phyloP scores from a whole-genome alignment of 75 land plant species.

The Picea glauca region DNA sequence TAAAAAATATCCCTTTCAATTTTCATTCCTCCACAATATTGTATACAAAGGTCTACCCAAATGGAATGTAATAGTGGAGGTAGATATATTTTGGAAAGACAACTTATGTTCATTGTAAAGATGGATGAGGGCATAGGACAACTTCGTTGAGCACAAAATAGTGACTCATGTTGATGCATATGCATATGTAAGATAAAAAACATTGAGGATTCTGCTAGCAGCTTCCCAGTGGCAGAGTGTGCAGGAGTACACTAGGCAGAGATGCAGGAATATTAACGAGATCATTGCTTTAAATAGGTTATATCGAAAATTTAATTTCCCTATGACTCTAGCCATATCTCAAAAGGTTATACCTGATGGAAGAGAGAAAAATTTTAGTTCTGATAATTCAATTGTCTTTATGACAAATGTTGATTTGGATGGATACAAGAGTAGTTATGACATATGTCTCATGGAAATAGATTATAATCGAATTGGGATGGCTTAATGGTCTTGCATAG shows the following conservation, averaged over 20 bases:
- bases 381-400: neutral
- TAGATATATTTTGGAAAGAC: neutral
- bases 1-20: slow-evolving; percentile 28
- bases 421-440: slow-evolving; percentile 8
- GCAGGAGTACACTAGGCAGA: neutral
- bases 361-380: neutral
- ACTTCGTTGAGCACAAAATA: slow-evolving; percentile 47
- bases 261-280: neutral
- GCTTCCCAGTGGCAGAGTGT: slow-evolving; percentile 71
- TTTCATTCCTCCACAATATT: slow-evolving; percentile 49
- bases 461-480: neutral
- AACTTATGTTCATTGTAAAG: too few species aligned
- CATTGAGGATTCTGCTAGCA: slow-evolving; percentile 84
- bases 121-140: too few species aligned
- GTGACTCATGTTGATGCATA: slow-evolving; percentile 77
- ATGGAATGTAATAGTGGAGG: neutral
- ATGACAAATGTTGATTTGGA: neutral
- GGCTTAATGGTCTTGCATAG: too few species aligned
- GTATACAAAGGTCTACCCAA: slow-evolving; percentile 12
- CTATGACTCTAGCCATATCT: neutral
- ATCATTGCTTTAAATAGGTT: too few species aligned
- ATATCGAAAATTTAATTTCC: neutral
- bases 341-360: neutral
- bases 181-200: slow-evolving; percentile 57
- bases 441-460: neutral